Base-by-base conservation (phyloP, 176 grass and related monocot genomes). In the Bothriochloa decipiens region DNA sequence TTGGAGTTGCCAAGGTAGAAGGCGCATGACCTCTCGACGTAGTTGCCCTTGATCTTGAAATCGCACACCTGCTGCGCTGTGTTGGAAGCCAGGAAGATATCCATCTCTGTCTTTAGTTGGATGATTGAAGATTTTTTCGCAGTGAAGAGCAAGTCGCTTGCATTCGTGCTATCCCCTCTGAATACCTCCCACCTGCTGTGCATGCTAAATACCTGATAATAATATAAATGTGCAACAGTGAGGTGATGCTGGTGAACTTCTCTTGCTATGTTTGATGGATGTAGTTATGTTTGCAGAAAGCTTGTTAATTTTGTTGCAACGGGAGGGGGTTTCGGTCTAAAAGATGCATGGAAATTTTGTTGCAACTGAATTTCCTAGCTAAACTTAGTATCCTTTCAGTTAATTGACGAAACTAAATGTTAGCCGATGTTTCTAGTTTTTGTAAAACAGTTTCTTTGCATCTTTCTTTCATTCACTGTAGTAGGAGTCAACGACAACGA, bases 41-140 rank as follows among this genome's bases (percentile, higher is more conserved):
- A 72, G 41, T n/a, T 72, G 0, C 70, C 70, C 41, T 72, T 72
- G 41, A 72, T 45, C 70, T 72, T 72, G 70, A 72, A 72, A 4
- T 72, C 70, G 40, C 70, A 72, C n/a, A 7, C 41, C n/a, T 72
- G 40, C n/a, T 72, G 42, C 0, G 52, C 46, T 0, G 92, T 89
- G 83, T 97, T 97, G 3, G 71, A 83, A 5, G 94, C 82, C 46
- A 97, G 68, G 80, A 94, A 97, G 25, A 97, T 83, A 22, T 94
- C 85, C 18, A 97, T 20, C 66, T 72, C 72, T 1, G 94, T 92
- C 64, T 94, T 94, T 0, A 90, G 18, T 16, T 97, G 94, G 61
- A 97, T 12, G 39, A 94, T 20, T 0, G 86, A 91, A 2, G 88
- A 83, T 36, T 84, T 89, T 82, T 92, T 97, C 3, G 81, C 90